These are phyloP conservation scores for Lasiodiplodia hormozganensis DNA, from an alignment of 2,329 filamentous ascomycete genomes.

Conservation along the genomic window DNA sequence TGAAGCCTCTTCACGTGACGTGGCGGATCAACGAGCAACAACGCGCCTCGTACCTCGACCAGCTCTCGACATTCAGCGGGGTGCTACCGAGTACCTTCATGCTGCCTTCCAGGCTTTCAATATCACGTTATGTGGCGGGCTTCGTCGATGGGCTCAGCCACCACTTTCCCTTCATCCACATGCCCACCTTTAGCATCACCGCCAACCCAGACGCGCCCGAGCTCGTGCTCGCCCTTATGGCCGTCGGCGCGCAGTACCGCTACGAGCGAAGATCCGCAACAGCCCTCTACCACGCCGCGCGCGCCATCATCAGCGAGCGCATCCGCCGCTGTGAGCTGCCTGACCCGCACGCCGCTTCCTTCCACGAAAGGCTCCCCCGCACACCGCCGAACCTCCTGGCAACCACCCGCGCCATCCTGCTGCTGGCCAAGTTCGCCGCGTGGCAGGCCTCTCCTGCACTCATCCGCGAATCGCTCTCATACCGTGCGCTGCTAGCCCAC, in stretches of 20 bases:
- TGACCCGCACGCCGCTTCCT: background rate
- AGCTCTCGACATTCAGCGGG: background rate
- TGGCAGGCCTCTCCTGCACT: background rate
- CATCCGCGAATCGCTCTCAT: constrained; percentile 1
- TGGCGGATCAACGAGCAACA: constrained; percentile 6
- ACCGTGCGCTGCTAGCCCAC: background rate
- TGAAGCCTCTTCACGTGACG: background rate
- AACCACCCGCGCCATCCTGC: background rate
- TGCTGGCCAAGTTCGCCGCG: background rate
- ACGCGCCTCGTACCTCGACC: background rate
- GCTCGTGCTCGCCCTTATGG: background rate
- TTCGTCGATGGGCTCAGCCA: constrained; percentile 8
- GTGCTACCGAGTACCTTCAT: background rate
- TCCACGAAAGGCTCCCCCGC: background rate
- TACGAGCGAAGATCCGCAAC: background rate
- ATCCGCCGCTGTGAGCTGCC: background rate
- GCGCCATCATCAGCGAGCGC: background rate
- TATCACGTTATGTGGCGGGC: background rate
- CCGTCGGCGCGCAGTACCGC: constrained; percentile 8
- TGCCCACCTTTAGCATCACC: constrained; percentile 10
- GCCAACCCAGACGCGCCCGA: background rate
- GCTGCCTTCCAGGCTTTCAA: background rate
- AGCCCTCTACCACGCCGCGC: background rate
- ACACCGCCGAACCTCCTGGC: background rate
- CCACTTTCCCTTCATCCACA: constrained; percentile 15